Percentiles rank a stretch among this genome's conserved stretches.
Conservation (phyloP, 176 grass and related monocot genomes). For the Carex littledalei region DNA sequence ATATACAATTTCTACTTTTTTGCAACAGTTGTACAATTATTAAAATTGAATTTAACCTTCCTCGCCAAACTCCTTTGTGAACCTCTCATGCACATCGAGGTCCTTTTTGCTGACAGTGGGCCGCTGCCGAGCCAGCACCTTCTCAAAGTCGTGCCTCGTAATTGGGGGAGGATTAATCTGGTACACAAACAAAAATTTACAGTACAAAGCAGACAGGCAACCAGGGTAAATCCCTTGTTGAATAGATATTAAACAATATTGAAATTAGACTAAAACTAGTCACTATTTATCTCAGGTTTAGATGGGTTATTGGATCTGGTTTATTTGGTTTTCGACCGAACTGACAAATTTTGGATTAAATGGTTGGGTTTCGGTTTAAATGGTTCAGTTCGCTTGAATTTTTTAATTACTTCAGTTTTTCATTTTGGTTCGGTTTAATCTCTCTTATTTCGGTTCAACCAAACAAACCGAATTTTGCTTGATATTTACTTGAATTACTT, state of each 20-base stretch:
- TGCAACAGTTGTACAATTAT: constrained; percentile 8
- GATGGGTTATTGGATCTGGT: too few relatives aligned
- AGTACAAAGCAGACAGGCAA: background rate
- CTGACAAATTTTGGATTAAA: too few relatives aligned
- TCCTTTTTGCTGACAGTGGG: constrained; percentile 91
- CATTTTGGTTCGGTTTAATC: too few relatives aligned
- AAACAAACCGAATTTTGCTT: too few relatives aligned
- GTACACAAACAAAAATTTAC: background rate
- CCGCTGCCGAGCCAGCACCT: constrained; percentile 71
- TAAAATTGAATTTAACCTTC: constrained; percentile 60
- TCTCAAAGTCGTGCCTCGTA: constrained; percentile 69
- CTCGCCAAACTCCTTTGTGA: constrained; percentile 93
- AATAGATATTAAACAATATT: background rate
- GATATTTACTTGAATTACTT: too few relatives aligned
- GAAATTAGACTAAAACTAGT: background rate
- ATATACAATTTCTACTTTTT: constrained; percentile 32
- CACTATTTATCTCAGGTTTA: background rate
- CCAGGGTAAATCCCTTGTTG: background rate
- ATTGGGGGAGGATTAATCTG: constrained; percentile 89
- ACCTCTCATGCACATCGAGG: constrained; percentile 88
- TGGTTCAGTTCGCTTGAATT: too few relatives aligned
- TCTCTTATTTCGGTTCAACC: too few relatives aligned
- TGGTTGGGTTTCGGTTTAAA: too few relatives aligned
- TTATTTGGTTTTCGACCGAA: too few relatives aligned
- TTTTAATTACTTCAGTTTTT: too few relatives aligned